phyloP scores from a whole-genome alignment of 352 stramenopile genomes.

The Globisporangium nodosum region DNA sequence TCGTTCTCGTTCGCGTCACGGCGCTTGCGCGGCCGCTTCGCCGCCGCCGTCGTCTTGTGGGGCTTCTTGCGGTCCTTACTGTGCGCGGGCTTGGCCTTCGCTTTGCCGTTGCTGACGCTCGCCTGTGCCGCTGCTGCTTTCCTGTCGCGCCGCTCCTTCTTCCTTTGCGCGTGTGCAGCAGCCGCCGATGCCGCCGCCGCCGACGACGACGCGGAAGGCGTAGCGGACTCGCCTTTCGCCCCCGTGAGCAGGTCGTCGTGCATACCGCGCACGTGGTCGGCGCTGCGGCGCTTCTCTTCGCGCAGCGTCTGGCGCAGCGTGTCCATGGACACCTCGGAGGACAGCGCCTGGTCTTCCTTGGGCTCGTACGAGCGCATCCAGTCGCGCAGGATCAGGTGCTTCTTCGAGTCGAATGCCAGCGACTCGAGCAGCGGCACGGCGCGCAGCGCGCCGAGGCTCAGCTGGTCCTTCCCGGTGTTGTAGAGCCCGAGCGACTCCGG shows the following conservation, averaged over 20 bases:
- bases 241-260: slow-evolving; percentile 32
- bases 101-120: slow-evolving; percentile 12
- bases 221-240: neutral
- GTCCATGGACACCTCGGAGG: slow-evolving; percentile 52
- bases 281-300: slow-evolving; percentile 43
- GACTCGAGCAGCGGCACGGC: slow-evolving; percentile 47
- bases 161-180: slow-evolving; percentile 10
- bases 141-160: slow-evolving; percentile 18
- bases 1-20: slow-evolving; percentile 20
- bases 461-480: slow-evolving; percentile 67
- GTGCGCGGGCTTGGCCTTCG: slow-evolving; percentile 3
- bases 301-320: slow-evolving; percentile 36
- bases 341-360: slow-evolving; percentile 43
- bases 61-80: slow-evolving; percentile 13
- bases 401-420: slow-evolving; percentile 47
- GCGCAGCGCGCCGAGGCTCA: slow-evolving; percentile 52
- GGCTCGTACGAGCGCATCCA: slow-evolving; percentile 70
- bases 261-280: slow-evolving; percentile 30
- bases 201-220: neutral
- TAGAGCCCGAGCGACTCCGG: slow-evolving; percentile 76
- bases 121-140: slow-evolving; percentile 1
- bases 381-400: slow-evolving; percentile 58
- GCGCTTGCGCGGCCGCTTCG: slow-evolving; percentile 2
- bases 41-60: slow-evolving; percentile 2
- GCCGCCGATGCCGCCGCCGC: neutral